A percentile compares a stretch with the other conserved stretches of the same genome.
phyloP scores from a whole-genome alignment of 2,329 filamentous ascomycete genomes.

The Aspergillus sergii region DNA sequence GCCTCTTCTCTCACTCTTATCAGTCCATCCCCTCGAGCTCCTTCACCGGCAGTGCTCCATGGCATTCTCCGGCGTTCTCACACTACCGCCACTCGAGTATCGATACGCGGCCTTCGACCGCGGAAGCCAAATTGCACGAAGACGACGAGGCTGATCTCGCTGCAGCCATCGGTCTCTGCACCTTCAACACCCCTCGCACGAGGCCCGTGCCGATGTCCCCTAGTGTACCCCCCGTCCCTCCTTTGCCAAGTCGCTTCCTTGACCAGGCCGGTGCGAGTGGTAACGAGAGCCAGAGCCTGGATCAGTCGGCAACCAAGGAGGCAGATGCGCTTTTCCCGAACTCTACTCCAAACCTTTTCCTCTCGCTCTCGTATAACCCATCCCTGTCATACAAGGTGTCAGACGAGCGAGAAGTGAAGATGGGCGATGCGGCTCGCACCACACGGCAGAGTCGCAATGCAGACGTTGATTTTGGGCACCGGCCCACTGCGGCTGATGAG shows the following conservation, averaged over 20 bases:
- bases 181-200: constrained; percentile 78
- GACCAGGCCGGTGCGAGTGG: constrained; percentile 63
- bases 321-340: constrained; percentile 36
- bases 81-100: constrained; percentile 74
- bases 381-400: constrained; percentile 52
- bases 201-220: constrained; percentile 64
- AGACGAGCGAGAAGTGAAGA: constrained; percentile 65
- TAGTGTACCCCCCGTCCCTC: constrained; percentile 84
- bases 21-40: constrained; percentile 67
- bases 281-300: constrained; percentile 57
- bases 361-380: constrained; percentile 46
- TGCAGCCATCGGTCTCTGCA: constrained; percentile 85
- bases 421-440: constrained; percentile 61
- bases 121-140: constrained; percentile 72
- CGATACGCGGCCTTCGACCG: constrained; percentile 76
- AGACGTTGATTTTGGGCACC: constrained; percentile 39
- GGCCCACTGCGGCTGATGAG: constrained; percentile 70
- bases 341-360: constrained; percentile 44
- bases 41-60: constrained; percentile 57
- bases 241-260: constrained; percentile 78
- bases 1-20: constrained; percentile 72
- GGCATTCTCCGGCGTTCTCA: constrained; percentile 48
- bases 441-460: constrained; percentile 38
- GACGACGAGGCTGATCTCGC: constrained; percentile 87
- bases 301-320: constrained; percentile 47